phyloP scores from a whole-genome alignment of 371 early-diverging fungal genomes.

The Syncephalastrum sp. region DNA sequence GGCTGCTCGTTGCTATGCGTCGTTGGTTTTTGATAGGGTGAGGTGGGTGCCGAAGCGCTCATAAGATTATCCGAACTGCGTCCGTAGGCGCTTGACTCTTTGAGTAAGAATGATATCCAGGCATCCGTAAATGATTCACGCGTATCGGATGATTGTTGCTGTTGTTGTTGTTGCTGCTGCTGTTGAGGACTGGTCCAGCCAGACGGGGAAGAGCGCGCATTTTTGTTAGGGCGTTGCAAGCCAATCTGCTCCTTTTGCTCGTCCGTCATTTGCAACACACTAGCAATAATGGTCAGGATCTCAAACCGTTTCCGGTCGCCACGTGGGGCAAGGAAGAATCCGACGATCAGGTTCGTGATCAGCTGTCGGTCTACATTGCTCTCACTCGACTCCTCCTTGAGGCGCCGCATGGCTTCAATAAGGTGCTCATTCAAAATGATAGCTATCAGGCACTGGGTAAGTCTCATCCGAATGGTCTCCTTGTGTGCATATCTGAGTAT shows the following conservation, averaged over 20 bases:
- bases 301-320: constrained; percentile 90
- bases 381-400: constrained; percentile 76
- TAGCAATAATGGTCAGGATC: constrained; percentile 85
- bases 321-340: constrained; percentile 79
- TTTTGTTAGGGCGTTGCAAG: constrained; percentile 55
- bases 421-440: constrained; percentile 82
- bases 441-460: constrained; percentile 30
- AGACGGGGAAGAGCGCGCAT: constrained; percentile 11
- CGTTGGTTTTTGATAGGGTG: no score
- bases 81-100: constrained; percentile 52
- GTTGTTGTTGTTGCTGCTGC: constrained; percentile 30
- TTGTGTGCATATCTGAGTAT: not conserved
- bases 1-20: no score
- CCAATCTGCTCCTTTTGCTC: constrained; percentile 89
- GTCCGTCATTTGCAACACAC: constrained; percentile 79
- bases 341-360: constrained; percentile 82
- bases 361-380: constrained; percentile 83
- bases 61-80: no score
- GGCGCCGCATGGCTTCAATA: constrained; percentile 81
- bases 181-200: constrained; percentile 25
- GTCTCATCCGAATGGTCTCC: no score
- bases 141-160: constrained; percentile 8
- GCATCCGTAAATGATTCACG: constrained; percentile 76
- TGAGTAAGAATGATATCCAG: constrained; percentile 84
- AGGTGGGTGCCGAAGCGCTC: no score